Conservation (phyloP, 1,139 yeast species). For the Debaryomycetaceae sp. region DNA sequence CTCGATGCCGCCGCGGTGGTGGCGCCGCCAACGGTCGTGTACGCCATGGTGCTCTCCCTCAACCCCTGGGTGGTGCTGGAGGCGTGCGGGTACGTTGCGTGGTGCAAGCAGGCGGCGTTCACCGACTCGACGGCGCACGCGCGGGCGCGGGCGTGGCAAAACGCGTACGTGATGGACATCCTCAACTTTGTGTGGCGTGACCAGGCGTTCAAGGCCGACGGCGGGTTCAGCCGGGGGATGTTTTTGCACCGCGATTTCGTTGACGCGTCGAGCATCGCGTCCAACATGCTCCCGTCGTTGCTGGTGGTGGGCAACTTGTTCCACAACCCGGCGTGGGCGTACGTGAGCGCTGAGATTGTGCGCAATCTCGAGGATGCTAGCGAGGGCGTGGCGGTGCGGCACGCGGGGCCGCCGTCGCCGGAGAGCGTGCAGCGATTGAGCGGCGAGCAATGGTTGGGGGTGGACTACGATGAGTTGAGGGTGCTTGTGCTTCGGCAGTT, state of each 20-base stretch:
- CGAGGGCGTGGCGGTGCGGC: constrained; percentile 26
- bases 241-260: constrained; percentile 36
- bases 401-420: constrained; percentile 43
- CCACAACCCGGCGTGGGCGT: constrained; percentile 52
- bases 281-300: constrained; percentile 19
- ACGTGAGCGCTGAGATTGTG: constrained; percentile 39
- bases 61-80: constrained; percentile 45
- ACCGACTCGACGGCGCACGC: constrained; percentile 15
- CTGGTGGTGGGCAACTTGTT: constrained; percentile 45
- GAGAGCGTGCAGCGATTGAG: constrained; percentile 22
- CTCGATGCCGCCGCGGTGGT: constrained; percentile 24
- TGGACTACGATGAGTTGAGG: constrained; percentile 35
- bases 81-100: constrained; percentile 46
- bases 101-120: constrained; percentile 30
- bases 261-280: constrained; percentile 32
- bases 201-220: constrained; percentile 22
- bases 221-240: constrained; percentile 30
- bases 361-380: constrained; percentile 45
- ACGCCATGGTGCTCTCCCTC: constrained; percentile 29
- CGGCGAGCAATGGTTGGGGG: constrained; percentile 25
- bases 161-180: constrained; percentile 54
- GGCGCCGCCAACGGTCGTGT: constrained; percentile 35
- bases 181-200: constrained; percentile 65
- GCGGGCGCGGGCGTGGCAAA: constrained; percentile 35
- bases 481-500: constrained; percentile 32